These are phyloP conservation scores for Calvatia gigantea DNA, from an alignment of 768 basidiomycete genomes.

Conservation along the genomic window DNA sequence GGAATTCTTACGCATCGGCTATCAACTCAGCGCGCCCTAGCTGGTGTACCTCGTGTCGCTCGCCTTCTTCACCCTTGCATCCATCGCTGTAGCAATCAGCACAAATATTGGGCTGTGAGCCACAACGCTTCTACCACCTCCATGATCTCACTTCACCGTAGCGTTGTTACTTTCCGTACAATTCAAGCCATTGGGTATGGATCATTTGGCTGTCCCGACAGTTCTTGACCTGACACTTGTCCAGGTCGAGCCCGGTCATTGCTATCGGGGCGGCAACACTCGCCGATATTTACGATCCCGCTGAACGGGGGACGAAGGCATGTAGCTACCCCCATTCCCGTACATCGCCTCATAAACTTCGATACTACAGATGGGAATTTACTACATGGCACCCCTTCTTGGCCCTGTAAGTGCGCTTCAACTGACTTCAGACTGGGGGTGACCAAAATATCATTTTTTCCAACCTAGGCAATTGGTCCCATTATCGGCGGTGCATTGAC, in stretches of 20 bases:
- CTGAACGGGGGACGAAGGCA: slow-evolving; percentile 66
- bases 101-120: slow-evolving; percentile 46
- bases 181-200: slow-evolving; percentile 65
- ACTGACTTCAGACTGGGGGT: not conserved
- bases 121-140: not conserved
- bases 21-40: slow-evolving; percentile 18
- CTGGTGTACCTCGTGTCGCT: slow-evolving; percentile 52
- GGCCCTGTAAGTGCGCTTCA: slow-evolving; percentile 43
- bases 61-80: slow-evolving; percentile 50
- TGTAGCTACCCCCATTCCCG: not conserved
- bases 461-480: slow-evolving; percentile 52
- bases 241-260: slow-evolving; percentile 62
- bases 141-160: slow-evolving; percentile 13
- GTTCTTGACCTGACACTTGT: not conserved
- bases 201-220: not conserved
- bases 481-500: slow-evolving; percentile 70
- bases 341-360: not conserved
- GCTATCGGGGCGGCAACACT: slow-evolving; percentile 75
- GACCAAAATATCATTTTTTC: not conserved
- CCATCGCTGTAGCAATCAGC: slow-evolving; percentile 53
- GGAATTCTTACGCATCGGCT: not conserved
- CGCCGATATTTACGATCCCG: slow-evolving; percentile 74
- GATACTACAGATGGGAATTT: slow-evolving; percentile 60
- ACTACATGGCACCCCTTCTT: slow-evolving; percentile 75
- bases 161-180: slow-evolving; percentile 65